phyloP scores from a whole-genome alignment of 163 green algal genomes.

The Volvox carteri region DNA sequence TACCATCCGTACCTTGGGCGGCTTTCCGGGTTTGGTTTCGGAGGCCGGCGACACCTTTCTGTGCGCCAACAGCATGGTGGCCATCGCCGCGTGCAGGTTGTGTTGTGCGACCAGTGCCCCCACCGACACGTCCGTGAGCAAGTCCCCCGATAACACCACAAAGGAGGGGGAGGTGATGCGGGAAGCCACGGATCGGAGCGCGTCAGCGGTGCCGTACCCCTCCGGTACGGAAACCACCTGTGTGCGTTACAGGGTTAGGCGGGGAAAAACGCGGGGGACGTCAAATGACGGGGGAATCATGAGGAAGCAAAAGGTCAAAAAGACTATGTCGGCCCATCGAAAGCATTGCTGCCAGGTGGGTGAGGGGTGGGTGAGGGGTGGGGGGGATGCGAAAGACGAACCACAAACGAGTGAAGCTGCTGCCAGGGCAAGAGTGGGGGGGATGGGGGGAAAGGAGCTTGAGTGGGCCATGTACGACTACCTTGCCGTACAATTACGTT shows the following conservation, averaged over 20 bases:
- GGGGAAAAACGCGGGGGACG: not conserved
- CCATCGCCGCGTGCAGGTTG: conserved; percentile 58
- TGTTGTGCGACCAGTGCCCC: conserved; percentile 73
- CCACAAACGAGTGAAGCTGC: too few relatives aligned
- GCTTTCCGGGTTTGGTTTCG: conserved; percentile 75
- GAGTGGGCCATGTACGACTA: too few relatives aligned
- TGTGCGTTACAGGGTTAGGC: not conserved
- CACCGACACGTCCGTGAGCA: conserved; percentile 85
- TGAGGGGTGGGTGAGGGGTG: too few relatives aligned
- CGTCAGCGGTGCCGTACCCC: conserved; percentile 77
- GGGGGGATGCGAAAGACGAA: too few relatives aligned
- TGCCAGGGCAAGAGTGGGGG: too few relatives aligned
- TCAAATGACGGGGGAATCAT: too few relatives aligned
- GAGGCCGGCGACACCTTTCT: conserved; percentile 60
- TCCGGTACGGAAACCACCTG: conserved; percentile 80
- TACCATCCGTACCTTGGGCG: conserved; percentile 60
- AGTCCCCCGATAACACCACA: conserved; percentile 83
- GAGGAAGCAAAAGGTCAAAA: too few relatives aligned
- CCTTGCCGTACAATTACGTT: too few relatives aligned
- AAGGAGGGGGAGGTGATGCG: conserved; percentile 73
- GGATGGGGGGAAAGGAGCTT: too few relatives aligned
- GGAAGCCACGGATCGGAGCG: conserved; percentile 74
- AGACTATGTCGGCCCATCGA: too few relatives aligned
- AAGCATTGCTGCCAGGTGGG: too few relatives aligned
- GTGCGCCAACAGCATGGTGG: conserved; percentile 62